Base-by-base conservation (phyloP, 805 yeast genomes). In the Pichia deserticola region DNA sequence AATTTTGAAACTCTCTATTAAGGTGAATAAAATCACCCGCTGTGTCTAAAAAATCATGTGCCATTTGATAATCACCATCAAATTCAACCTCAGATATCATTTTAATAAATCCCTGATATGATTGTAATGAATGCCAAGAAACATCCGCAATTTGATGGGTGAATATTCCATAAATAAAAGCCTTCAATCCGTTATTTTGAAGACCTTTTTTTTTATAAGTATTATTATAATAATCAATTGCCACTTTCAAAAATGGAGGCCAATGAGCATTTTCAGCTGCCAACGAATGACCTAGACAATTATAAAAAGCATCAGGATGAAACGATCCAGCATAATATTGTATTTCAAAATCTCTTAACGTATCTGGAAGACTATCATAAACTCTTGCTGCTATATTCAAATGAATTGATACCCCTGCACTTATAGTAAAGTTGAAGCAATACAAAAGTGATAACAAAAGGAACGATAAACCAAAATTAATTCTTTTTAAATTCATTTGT, bases 261-360 rank as follows among this genome's bases (percentile, higher is more conserved):
- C 89, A 83, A 59, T 83, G 89, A 0, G 82, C 70, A 32, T 68
- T 75, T 60, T 84, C 89, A 4, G 86, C 84, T 3, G 74, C 73
- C 10, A 73, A 71, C 4, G 76, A 68, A 29, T 64, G 57, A 4
- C 76, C 79, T 45, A 75, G 63, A 60, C 89, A 84, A 36, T 76
- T 70, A 61, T 84, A 84, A 57, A 82, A 77, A 0, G 84, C 78
- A 60, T 84, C 89, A 0, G 89, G 89, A 57, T 77, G 79, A 59
- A 84, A 83, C 0, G 85, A 73, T 0, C 89, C 89, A 0, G 84
- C 75, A 13, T 77, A 63, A n/a, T 74, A 54, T 43, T 62, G 70
- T 4, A 70, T 60, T 32, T 58, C 61, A 4, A 32, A 15, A 6
- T 36, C 9, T 54, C 61, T 57, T 2, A 73, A 50, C 5, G 68